These are phyloP conservation scores for Saccharomyces paradoxus DNA, from an alignment of 805 yeast genomes.

Conservation along the genomic window DNA sequence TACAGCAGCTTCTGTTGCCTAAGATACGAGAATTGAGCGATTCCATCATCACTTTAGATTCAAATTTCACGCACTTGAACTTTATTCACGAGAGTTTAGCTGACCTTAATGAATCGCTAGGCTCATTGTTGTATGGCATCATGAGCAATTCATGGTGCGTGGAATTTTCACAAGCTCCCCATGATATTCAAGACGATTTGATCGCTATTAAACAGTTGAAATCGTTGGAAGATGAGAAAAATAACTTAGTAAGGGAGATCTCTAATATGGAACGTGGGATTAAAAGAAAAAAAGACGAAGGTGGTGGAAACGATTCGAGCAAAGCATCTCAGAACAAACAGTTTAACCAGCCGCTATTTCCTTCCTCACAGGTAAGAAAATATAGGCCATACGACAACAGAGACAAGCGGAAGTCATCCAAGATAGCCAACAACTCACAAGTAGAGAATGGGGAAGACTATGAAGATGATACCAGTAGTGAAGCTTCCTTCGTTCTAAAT, in stretches of 20 bases:
- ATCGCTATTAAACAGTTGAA: slow-evolving; percentile 14
- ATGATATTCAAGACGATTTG: slow-evolving; percentile 21
- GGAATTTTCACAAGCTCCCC: slow-evolving; percentile 42
- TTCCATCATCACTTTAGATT: slow-evolving; percentile 46
- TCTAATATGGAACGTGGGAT: not conserved
- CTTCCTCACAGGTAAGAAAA: slow-evolving; percentile 6
- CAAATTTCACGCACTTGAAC: slow-evolving; percentile 49
- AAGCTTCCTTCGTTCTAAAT: slow-evolving; percentile 29
- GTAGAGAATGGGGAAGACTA: slow-evolving; percentile 6
- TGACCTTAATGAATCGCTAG: slow-evolving; percentile 69
- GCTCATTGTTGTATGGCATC: slow-evolving; percentile 69
- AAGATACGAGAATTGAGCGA: slow-evolving; percentile 41
- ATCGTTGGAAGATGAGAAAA: slow-evolving; percentile 15
- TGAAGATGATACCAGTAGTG: slow-evolving; percentile 26
- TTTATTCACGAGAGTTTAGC: slow-evolving; percentile 53
- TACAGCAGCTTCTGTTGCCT: slow-evolving; percentile 34
- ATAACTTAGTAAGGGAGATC: slow-evolving; percentile 9
- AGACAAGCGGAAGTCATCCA: not conserved
- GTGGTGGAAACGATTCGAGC: slow-evolving; percentile 1
- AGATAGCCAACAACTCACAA: not conserved
- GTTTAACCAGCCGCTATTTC: slow-evolving; percentile 9
- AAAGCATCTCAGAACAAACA: not conserved
- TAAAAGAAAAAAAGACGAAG: not conserved
- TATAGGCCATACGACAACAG: not conserved
- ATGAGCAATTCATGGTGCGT: slow-evolving; percentile 85